Conservation (phyloP, 148 eudicot species). For the Amaranthus palmeri region DNA sequence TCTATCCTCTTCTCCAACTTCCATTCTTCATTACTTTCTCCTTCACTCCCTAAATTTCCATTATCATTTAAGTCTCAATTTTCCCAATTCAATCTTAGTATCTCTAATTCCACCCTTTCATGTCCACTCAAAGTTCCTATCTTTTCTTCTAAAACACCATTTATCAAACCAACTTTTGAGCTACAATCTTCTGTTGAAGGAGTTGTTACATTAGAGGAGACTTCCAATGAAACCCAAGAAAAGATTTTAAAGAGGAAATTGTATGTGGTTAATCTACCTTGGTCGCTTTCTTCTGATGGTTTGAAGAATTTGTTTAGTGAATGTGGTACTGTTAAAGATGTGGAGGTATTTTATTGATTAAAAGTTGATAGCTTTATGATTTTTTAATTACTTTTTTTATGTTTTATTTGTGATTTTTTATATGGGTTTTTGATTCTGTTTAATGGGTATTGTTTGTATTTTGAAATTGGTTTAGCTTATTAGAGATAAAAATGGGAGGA, state of each 20-base stretch:
- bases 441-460: conserved; percentile 13
- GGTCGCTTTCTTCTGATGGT: conserved; percentile 57
- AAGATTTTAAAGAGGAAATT: conserved; percentile 49
- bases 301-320: conserved; percentile 60
- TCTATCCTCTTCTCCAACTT: conserved; percentile 35
- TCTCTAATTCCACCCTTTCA: conserved; percentile 27
- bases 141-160: conserved; percentile 6
- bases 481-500: conserved; percentile 62
- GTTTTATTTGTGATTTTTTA: neutral
- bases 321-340: conserved; percentile 65
- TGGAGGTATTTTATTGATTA: conserved; percentile 46
- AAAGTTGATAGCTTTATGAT: neutral
- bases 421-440: conserved; percentile 17
- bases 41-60: conserved; percentile 20
- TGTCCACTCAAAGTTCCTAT: conserved; percentile 27
- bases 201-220: conserved; percentile 31
- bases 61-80: conserved; percentile 17
- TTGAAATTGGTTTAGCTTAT: conserved; percentile 40
- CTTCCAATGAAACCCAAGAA: conserved; percentile 22
- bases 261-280: conserved; percentile 67
- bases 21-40: conserved; percentile 14
- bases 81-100: conserved; percentile 27
- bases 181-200: conserved; percentile 31
- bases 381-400: neutral
- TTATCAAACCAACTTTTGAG: conserved; percentile 25